Conservation (phyloP, 768 basidiomycete genomes). For the Goffeauzyma gilvescens region DNA sequence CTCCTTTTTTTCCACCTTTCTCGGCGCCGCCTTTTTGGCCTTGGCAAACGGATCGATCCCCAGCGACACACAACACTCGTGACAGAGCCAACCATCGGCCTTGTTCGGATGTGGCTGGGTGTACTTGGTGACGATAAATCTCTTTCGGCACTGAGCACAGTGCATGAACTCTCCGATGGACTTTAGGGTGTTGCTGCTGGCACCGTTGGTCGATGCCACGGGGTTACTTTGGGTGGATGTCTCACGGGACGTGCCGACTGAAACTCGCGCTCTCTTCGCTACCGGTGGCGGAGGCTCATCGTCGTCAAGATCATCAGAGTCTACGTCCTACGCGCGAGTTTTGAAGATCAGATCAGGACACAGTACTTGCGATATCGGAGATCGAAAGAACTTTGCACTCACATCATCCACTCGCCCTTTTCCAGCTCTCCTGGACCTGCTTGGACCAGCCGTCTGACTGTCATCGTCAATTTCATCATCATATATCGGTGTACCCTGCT, state of each 20-base stretch:
- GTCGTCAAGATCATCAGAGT: conserved; percentile 60
- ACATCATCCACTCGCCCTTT: conserved; percentile 5
- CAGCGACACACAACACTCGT: conserved; percentile 56
- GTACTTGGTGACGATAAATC: conserved; percentile 78
- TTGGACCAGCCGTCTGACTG: conserved; percentile 1
- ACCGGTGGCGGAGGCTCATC: conserved; percentile 36
- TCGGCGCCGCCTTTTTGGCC: conserved; percentile 42
- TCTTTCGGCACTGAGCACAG: conserved; percentile 63
- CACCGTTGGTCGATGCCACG: conserved; percentile 34
- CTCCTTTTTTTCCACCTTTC: conserved; percentile 36
- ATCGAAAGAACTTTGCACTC: background rate
- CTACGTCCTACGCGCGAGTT: conserved; percentile 22
- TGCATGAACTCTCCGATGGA: conserved; percentile 57
- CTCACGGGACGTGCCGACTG: conserved; percentile 46
- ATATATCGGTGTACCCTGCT: conserved; percentile 16
- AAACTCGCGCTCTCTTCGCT: no score
- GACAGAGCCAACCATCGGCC: conserved; percentile 63
- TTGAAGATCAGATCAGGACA: background rate
- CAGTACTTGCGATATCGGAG: background rate
- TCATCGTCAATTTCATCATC: conserved; percentile 4
- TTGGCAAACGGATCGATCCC: conserved; percentile 55
- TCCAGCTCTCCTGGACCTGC: conserved; percentile 8
- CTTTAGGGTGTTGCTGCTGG: conserved; percentile 37
- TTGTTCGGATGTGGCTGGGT: conserved; percentile 48
- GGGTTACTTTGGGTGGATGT: conserved; percentile 10